These are phyloP conservation scores for Neoboletus brunneissimus DNA, from an alignment of 768 basidiomycete genomes.

Conservation along the genomic window DNA sequence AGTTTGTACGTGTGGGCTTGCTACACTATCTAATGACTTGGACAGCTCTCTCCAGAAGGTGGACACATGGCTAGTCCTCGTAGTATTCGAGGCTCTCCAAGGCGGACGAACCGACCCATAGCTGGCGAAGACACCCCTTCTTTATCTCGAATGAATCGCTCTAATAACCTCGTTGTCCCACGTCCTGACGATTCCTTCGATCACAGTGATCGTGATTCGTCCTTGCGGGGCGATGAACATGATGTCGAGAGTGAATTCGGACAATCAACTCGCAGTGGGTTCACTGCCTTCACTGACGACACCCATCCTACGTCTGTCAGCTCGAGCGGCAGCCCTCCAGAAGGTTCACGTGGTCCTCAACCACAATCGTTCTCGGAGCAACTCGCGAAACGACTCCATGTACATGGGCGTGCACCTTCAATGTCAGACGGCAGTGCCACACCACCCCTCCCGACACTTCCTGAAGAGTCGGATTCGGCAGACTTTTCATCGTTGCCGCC, in stretches of 20 bases:
- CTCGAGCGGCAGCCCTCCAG: slow-evolving; percentile 43
- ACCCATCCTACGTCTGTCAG: slow-evolving; percentile 56
- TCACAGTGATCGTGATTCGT: slow-evolving; percentile 42
- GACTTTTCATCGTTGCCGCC: slow-evolving; percentile 26
- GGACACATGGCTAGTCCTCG: slow-evolving; percentile 62
- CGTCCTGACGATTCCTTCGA: slow-evolving; percentile 43
- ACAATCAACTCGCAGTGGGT: slow-evolving; percentile 41
- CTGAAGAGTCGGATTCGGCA: slow-evolving; percentile 36
- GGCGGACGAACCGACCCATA: slow-evolving; percentile 43
- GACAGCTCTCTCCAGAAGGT: slow-evolving; percentile 60
- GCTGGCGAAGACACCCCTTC: slow-evolving; percentile 40
- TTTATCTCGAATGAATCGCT: slow-evolving; percentile 38
- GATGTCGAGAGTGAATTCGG: slow-evolving; percentile 59
- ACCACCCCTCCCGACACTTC: slow-evolving; percentile 36
- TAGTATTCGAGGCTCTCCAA: slow-evolving; percentile 67
- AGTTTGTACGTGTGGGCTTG: slow-evolving; percentile 22
- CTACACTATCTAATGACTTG: slow-evolving; percentile 13
- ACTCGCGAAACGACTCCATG: slow-evolving; percentile 55
- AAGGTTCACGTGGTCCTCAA: slow-evolving; percentile 31
- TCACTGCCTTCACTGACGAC: slow-evolving; percentile 43
- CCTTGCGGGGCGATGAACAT: slow-evolving; percentile 43
- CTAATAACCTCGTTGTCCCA: slow-evolving; percentile 43
- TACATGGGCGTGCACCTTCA: slow-evolving; percentile 44
- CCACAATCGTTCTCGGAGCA: slow-evolving; percentile 59
- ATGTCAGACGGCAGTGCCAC: slow-evolving; percentile 37